These are phyloP conservation scores for Cercospora sesami DNA, from an alignment of 2,329 filamentous ascomycete genomes.

Conservation along the genomic window DNA sequence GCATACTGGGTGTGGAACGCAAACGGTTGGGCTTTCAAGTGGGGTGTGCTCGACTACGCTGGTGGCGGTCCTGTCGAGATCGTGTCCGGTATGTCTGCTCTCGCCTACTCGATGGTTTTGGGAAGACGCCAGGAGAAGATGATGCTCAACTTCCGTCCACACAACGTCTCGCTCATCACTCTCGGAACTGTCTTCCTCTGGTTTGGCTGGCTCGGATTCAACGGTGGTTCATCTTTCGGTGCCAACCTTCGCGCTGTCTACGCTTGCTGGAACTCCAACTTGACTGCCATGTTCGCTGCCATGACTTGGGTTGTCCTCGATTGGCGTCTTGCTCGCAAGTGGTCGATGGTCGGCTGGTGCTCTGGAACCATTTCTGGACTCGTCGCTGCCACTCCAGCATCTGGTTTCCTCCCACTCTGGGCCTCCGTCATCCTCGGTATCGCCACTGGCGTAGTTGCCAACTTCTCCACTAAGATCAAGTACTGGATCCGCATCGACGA, in stretches of 20 bases:
- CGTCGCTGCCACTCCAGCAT: constrained; percentile 81
- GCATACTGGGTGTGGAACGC: constrained; percentile 96
- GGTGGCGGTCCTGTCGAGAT: constrained; percentile 98
- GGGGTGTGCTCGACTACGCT: constrained; percentile 93
- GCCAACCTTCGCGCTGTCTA: constrained; percentile 77
- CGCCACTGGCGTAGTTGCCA: constrained; percentile 67
- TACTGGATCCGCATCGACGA: constrained; percentile 80
- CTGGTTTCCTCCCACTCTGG: constrained; percentile 74
- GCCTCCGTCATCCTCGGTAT: constrained; percentile 62
- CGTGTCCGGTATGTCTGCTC: constrained; percentile 83
- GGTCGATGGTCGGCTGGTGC: constrained; percentile 92
- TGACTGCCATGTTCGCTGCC: constrained; percentile 87
- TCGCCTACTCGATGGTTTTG: constrained; percentile 94
- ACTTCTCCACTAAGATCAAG: constrained; percentile 82
- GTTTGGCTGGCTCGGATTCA: constrained; percentile 99
- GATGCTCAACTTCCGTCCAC: constrained; percentile 99
- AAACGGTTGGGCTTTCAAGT: constrained; percentile 88
- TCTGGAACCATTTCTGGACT: constrained; percentile 84
- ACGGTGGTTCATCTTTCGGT: constrained; percentile 93
- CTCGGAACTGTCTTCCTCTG: constrained; percentile 93
- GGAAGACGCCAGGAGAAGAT: constrained; percentile 97
- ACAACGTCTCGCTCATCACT: constrained; percentile 97
- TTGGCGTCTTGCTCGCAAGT: constrained; percentile 90
- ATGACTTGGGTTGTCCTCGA: constrained; percentile 95
- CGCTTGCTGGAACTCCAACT: constrained; percentile 97